Base-by-base conservation (phyloP, 345 rosid species). In the Eucalyptus erythrocorys region DNA sequence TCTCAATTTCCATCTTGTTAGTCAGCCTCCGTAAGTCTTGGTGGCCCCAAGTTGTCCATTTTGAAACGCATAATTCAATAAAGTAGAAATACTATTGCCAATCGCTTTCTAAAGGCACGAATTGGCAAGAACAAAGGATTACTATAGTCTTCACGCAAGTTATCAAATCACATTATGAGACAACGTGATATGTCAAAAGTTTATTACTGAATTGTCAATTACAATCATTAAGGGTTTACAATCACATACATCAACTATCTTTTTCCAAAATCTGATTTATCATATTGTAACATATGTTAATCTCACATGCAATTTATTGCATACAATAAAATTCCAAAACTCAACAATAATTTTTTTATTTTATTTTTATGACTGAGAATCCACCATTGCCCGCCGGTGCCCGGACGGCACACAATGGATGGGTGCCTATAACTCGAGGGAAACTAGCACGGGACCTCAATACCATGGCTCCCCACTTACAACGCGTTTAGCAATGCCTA, bases 171-270 rank as follows among this genome's bases (percentile, higher is more conserved):
- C 24, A 17, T 68, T 17, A 9, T 15, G 79, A 32, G 11, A 66
- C 22, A 66, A 32, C 2, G 0, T 32, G 40, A n/a, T 34, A 15
- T 32, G 0, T 32, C 2, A 1, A 68, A 68, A 3, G 4, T 21
- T 34, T 68, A 4, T 68, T 17, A 17, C 4, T 17, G 0, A 34
- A 34, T 6, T 34, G 13, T 68, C 3, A 1, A 0, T 34, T 68
- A 68, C 13, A 68, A 17, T 66, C 24, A 66, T 15, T 66, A 68
- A 32, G 1, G 19, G 5, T 32, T 37, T 13, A 3, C 14, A 21
- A 37, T 71, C 81, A 71, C 6, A 34, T 21, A 9, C 45, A 71
- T 21, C 45, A 5, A 11, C 17, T 37, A 26, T 19, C 4, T 19
- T 37, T 37, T 37, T 21, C 6, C 43, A 37, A 37, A 19, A 37